Evolutionary conservation across 176 grass and related monocot genomes (phyloP), one percentile per base, ranked within the genome.

Genomic region (Triticum turgidum): DNA sequence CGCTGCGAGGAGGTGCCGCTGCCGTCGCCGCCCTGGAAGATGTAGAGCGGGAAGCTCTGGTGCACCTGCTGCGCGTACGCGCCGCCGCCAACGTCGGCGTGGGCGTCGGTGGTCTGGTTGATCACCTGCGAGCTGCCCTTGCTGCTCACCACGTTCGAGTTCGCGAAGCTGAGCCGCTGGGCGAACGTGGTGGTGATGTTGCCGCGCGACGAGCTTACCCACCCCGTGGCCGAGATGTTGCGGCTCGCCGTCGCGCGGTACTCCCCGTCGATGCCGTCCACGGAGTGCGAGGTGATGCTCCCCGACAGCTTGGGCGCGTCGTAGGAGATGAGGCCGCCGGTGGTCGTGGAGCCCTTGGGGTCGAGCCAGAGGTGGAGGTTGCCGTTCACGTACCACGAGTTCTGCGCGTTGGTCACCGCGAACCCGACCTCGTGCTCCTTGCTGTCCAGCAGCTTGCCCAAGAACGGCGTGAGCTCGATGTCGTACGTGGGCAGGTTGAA

Each of bases 311-410:
- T 84, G 1, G 93, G 91, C 15, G 92, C 90, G 75, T 89, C 76
- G 78, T 94, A 92, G 15, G 86, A 68, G 79, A 92, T 35, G 37
- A 98, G 63, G 6, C 73, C 86, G 32, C 82, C 96, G n/a, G 63
- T 33, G 51, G 93, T 96, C 22, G 24, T 30, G 20, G 69, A 24
- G 81, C 80, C 88, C 87, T 90, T 88, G 9, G 47, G 51, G 65
- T 99, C 97, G 7, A 96, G 69, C 97, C 97, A 99, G 45, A 99
- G 92, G 83, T 96, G 97, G 83, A 99, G 81, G 70, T 99, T 99
- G 68, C 92, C 97, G 78, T 94, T 89, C 10, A 99, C 86, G 86
- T 74, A 96, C 97, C 97, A 99, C 6, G 87, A 89, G 18, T 79
- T 80, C 59, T 89, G 89, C 78, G 94, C 89, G 77, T 96, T 85